Base-by-base conservation (phyloP, 148 eudicot genomes). In the Rhododendron mucronatum region DNA sequence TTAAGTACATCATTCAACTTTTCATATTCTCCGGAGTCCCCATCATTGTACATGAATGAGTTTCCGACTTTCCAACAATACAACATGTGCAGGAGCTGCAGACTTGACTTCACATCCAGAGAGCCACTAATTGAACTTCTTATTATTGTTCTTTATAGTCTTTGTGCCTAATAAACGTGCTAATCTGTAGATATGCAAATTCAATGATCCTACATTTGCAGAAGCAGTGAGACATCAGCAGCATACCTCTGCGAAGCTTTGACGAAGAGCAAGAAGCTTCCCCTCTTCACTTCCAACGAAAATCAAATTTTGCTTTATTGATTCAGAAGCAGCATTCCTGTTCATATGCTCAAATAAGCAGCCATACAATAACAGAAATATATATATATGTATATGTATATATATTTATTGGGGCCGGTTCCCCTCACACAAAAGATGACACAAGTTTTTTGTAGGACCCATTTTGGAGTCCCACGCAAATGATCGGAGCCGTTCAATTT, bases 261-360 rank as follows among this genome's bases (percentile, higher is more conserved):
- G 99, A 85, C 95, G 95, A 85, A 97, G 88, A 51, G 98, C 98
- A 84, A 94, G 90, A 87, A 95, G 93, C 89, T 97, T 97, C 84
- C 99, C 99, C 89, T 93, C 95, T 90, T 97, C 99, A 89, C 96
- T 95, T 87, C 98, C 99, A 77, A 91, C 95, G 89, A 88, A 97
- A 80, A 94, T 91, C 85, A 97, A 87, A 67, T 92, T 93, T 87
- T 97, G 99, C 89, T 95, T 95, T 87, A 97, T 88, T 12, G 92
- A 87, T 80, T 92, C 94, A 73, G 98, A 94, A 45, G 99, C 99
- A 51, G 98, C 88, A 86, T 97, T 97, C 93, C 99, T 97, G 91
- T 89, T 74, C 77, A 77, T 84, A 50, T 44, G 12, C 35, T 71
- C 84, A 81, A 78, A 55, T 57, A 20, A 83, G 28, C 78, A 85